These are phyloP conservation scores for Ogataea populi-albae DNA, from an alignment of 805 yeast species.

Conservation along the genomic window DNA sequence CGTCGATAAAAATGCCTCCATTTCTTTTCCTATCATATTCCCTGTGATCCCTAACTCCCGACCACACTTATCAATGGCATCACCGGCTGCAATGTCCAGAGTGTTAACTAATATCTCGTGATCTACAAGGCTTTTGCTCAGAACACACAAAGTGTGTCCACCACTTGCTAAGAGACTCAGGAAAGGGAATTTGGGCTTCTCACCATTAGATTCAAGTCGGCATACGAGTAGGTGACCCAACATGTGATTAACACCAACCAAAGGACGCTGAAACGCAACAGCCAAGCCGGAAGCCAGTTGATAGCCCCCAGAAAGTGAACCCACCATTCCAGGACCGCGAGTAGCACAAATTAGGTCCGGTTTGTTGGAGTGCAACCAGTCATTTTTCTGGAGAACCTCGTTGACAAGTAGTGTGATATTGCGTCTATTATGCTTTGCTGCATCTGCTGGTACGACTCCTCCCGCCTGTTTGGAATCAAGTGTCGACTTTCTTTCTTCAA, in stretches of 20 bases:
- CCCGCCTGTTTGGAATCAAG: constrained; percentile 66
- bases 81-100: constrained; percentile 88
- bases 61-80: constrained; percentile 90
- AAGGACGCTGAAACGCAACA: constrained; percentile 71
- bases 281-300: constrained; percentile 84
- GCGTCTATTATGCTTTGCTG: constrained; percentile 73
- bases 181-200: constrained; percentile 58
- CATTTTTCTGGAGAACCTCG: constrained; percentile 39
- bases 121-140: constrained; percentile 53
- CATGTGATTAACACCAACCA: constrained; percentile 95
- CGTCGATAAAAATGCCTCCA: constrained; percentile 54
- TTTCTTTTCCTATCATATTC: constrained; percentile 79
- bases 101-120: constrained; percentile 78
- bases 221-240: constrained; percentile 82
- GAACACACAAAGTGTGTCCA: constrained; percentile 89
- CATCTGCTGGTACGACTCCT: constrained; percentile 85
- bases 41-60: constrained; percentile 78
- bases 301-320: constrained; percentile 77
- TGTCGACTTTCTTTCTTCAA: constrained; percentile 63
- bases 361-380: constrained; percentile 26
- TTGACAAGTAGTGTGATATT: constrained; percentile 51
- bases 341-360: constrained; percentile 87
- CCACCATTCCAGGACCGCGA: constrained; percentile 96
- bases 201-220: constrained; percentile 44
- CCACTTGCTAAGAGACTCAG: constrained; percentile 82